Percentiles rank a stretch among this genome's conserved stretches.
phyloP scores from a whole-genome alignment of 2,329 filamentous ascomycete species.

The Beauveria varroae region DNA sequence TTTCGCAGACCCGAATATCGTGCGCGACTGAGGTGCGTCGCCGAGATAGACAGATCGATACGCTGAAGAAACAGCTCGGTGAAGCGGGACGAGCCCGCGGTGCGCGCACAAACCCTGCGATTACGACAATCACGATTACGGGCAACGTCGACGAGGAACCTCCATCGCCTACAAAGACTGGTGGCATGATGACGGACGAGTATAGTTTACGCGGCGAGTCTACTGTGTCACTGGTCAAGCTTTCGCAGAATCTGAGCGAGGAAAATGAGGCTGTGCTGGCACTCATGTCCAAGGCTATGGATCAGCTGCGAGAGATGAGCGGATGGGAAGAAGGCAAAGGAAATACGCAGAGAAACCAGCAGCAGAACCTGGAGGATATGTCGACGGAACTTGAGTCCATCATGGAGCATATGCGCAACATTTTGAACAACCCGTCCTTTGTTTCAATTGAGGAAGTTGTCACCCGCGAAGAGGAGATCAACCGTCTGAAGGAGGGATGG shows the following conservation, averaged over 20 bases:
- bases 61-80: conserved; percentile 76
- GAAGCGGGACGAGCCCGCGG: conserved; percentile 60
- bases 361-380: conserved; percentile 54
- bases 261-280: conserved; percentile 81
- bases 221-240: conserved; percentile 78
- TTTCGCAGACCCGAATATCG: conserved; percentile 75
- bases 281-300: conserved; percentile 63
- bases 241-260: conserved; percentile 77
- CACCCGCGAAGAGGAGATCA: conserved; percentile 85
- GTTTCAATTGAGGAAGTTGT: conserved; percentile 93
- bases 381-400: conserved; percentile 67
- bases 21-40: conserved; percentile 89
- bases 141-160: conserved; percentile 43
- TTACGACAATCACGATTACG: conserved; percentile 51
- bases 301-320: conserved; percentile 63
- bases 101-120: conserved; percentile 43
- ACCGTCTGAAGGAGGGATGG: conserved; percentile 74
- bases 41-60: conserved; percentile 80
- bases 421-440: conserved; percentile 93
- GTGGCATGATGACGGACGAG: conserved; percentile 30
- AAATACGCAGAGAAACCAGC: conserved; percentile 25
- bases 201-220: conserved; percentile 79
- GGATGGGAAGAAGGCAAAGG: conserved; percentile 39
- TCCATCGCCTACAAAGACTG: conserved; percentile 21
- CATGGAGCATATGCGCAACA: conserved; percentile 70